Base-by-base conservation (phyloP, 108 stramenopile species). In the Cyclotella atomus region DNA sequence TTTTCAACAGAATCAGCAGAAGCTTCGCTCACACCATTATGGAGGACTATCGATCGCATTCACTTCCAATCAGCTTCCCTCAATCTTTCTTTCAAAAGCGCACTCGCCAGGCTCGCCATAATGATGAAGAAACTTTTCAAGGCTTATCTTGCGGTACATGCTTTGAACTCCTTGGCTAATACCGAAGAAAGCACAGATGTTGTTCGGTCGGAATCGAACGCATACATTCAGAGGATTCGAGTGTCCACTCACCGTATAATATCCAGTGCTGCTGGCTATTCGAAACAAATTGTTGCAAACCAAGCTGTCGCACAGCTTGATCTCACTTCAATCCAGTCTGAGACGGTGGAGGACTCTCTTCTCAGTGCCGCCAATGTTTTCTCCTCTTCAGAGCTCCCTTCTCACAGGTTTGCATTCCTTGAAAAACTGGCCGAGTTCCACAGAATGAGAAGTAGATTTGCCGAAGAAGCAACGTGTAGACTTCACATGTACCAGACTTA, bases 81-180 rank as follows among this genome's bases (percentile, higher is more conserved):
- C 28, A 95, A 95, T 71, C 80, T 91, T 41, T 90, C 94, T 12
- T 95, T 95, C 78, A 81, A 89, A 55, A 87, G 87, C 62, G 94
- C 89, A 20, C 65, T 95, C 28, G 68, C 91, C 44, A 81, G 88
- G 12, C 88, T 95, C 28, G 91, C 94, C 12, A 81, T 89, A 53
- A 91, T 90, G 71, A 82, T 95, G 78, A 95, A 95, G 72, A 91
- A 84, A 38, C 60, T 95, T 4, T 90, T 82, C 71, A 72, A 89
- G 41, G 91, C 94, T 34, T 95, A 95, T 62, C 88, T 95, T 60
- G 94, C 91, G 27, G 90, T 89, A n/a, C 91, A 92, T 68, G 94
- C 91, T 27, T 67, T 95, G 20, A 83, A 85, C 1, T 86, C 86
- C 45, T 64, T 91, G 7, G 87, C 80, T 63, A 53, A 84, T 24